Evolutionary conservation across 2,329 filamentous ascomycete species (phyloP).

Genomic region (Fusarium sp.): DNA sequence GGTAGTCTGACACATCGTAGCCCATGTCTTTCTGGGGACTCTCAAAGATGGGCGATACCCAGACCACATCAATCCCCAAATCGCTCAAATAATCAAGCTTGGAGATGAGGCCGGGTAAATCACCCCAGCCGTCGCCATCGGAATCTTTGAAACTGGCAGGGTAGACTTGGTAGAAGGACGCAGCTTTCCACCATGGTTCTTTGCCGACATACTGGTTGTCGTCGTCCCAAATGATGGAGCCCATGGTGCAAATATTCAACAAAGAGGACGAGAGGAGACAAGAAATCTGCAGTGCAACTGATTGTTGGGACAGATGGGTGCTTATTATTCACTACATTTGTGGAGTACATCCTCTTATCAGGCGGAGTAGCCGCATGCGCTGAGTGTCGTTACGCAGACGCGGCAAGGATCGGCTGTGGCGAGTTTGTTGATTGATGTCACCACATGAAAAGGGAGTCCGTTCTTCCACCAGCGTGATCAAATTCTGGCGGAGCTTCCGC

Average conservation of each 20-base stretch:
- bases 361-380: neutral
- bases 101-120: conserved; percentile 39
- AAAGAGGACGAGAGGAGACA: neutral
- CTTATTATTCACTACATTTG: neutral
- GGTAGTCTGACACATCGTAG: conserved; percentile 73
- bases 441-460: neutral
- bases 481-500: conserved; percentile 24
- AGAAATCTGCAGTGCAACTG: neutral
- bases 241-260: conserved; percentile 40
- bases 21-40: conserved; percentile 71
- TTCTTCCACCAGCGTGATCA: neutral
- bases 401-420: conserved; percentile 15
- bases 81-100: conserved; percentile 39
- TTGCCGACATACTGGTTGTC: conserved; percentile 48
- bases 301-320: neutral
- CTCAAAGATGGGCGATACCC: conserved; percentile 46
- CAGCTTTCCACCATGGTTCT: conserved; percentile 55
- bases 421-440: neutral
- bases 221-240: conserved; percentile 47
- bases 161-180: conserved; percentile 57
- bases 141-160: conserved; percentile 41
- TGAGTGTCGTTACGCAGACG: neutral
- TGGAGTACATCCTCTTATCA: neutral
- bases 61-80: conserved; percentile 48
- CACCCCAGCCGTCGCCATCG: conserved; percentile 38